These are phyloP conservation scores for Pyrenochaeta sp. DNA, from an alignment of 2,329 filamentous ascomycete species.

Conservation along the genomic window DNA sequence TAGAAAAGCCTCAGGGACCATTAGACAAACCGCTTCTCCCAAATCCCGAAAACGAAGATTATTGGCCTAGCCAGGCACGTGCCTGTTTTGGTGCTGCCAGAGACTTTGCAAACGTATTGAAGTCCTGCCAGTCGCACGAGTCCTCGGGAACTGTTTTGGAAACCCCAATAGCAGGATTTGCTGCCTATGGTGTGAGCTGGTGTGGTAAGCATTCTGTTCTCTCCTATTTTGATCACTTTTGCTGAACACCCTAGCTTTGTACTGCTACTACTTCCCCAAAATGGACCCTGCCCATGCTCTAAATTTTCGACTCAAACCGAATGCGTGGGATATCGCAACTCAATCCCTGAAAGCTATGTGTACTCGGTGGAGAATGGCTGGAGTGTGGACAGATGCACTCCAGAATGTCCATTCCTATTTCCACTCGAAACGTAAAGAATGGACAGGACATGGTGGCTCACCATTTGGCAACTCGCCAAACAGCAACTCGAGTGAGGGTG, in stretches of 20 bases:
- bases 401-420: too few relatives aligned
- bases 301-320: slow-evolving; percentile 20
- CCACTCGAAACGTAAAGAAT: too few relatives aligned
- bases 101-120: slow-evolving; percentile 70
- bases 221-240: neutral
- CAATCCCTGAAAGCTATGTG: too few relatives aligned
- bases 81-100: slow-evolving; percentile 69
- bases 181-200: slow-evolving; percentile 72
- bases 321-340: slow-evolving; percentile 25
- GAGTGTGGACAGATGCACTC: too few relatives aligned
- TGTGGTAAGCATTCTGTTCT: slow-evolving; percentile 51
- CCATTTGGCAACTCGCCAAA: slow-evolving; percentile 25
- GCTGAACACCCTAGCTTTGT: slow-evolving; percentile 57
- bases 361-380: too few relatives aligned
- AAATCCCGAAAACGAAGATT: slow-evolving; percentile 43
- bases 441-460: too few relatives aligned
- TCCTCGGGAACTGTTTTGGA: too few relatives aligned
- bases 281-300: slow-evolving; percentile 70
- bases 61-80: slow-evolving; percentile 69
- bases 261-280: slow-evolving; percentile 70
- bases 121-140: slow-evolving; percentile 69
- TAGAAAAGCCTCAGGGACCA: slow-evolving; percentile 61
- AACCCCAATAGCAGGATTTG: slow-evolving; percentile 72
- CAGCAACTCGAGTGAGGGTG: slow-evolving; percentile 25
- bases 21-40: slow-evolving; percentile 59